Evolutionary conservation across 2,329 filamentous ascomycete species (phyloP).

Genomic region (Colletotrichum gigasporum): DNA sequence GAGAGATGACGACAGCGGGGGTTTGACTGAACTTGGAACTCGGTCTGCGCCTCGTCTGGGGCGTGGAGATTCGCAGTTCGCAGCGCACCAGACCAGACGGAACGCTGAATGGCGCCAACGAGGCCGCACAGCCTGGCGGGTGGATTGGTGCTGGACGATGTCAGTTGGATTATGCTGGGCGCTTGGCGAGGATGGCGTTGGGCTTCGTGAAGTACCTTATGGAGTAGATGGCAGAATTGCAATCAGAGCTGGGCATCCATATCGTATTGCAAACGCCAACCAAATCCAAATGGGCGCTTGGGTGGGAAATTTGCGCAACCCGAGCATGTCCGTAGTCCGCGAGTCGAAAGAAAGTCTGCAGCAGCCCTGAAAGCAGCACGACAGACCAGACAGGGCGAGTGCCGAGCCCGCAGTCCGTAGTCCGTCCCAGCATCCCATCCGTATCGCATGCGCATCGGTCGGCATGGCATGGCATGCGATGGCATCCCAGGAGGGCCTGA

Average conservation of each 20-base stretch:
- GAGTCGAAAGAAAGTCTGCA: neutral
- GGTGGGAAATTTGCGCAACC: neutral
- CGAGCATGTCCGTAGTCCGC: neutral
- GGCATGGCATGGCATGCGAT: too few species aligned
- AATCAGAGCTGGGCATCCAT: neutral
- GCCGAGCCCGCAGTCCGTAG: neutral
- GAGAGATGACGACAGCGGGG: conserved; percentile 7
- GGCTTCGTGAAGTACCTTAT: too few species aligned
- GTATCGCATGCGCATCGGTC: neutral
- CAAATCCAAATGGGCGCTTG: neutral
- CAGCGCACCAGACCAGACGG: neutral
- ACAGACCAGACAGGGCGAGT: neutral
- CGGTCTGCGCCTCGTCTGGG: neutral
- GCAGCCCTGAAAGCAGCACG: neutral
- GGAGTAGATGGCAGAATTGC: too few species aligned
- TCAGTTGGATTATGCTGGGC: neutral
- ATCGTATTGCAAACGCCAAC: neutral
- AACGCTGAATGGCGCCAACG: neutral
- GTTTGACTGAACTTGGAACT: neutral
- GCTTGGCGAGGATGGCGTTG: neutral
- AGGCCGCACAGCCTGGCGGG: too few species aligned
- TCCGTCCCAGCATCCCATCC: neutral
- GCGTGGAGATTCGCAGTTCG: neutral
- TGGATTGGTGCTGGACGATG: neutral
- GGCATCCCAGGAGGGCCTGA: conserved; percentile 6